Evolutionary conservation across 1,284 basidiomycete species (phyloP), one percentile per base, ranked within the genome.

Genomic region (Leccinum fuscescens): DNA sequence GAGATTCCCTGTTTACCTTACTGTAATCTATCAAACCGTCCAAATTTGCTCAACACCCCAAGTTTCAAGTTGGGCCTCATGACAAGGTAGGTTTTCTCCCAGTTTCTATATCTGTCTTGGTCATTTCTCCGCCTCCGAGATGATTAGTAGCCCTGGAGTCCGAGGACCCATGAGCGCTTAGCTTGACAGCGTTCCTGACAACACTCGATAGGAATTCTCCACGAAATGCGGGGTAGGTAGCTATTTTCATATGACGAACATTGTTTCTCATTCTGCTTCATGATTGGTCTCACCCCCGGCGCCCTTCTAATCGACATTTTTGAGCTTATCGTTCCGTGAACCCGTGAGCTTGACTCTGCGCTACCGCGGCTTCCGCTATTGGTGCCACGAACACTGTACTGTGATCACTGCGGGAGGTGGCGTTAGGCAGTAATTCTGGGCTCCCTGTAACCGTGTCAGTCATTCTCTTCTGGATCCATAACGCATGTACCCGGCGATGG

Each of bases 111-210:
- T 27, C 8, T 22, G 29, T 37, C 22, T 15, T 5, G 33, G 37
- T 15, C 57, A 15, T 51, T 31, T 33, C 22, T 31, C 49, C 11
- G 6, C 29, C 11, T 6, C 14, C 44, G 57, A 53, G 58, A 52
- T 14, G 51, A 27, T 60, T 14, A 37, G 20, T 39, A 35, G 17
- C 37, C 57, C 22, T 55, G 61, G 56, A 63, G 33, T 52, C 22
- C 48, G 37, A 63, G 51, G 29, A 20, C n/a, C 7, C 29, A 24
- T 15, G 29, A 24, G 53, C n/a, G 29, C 17, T 54, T n/a, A 46
- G n/a, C 54, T 37, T 24, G 39, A 35, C 37, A 62, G 22, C 31
- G 54, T 58, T 27, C 61, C 48, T 65, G 60, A 55, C 48, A 50
- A 60, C 62, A 24, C 22, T 56, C 39, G 42, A 55, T 24, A 51